Evolutionary conservation across 345 rosid species (phyloP).

Genomic region (Eucalyptus dawsonii): DNA sequence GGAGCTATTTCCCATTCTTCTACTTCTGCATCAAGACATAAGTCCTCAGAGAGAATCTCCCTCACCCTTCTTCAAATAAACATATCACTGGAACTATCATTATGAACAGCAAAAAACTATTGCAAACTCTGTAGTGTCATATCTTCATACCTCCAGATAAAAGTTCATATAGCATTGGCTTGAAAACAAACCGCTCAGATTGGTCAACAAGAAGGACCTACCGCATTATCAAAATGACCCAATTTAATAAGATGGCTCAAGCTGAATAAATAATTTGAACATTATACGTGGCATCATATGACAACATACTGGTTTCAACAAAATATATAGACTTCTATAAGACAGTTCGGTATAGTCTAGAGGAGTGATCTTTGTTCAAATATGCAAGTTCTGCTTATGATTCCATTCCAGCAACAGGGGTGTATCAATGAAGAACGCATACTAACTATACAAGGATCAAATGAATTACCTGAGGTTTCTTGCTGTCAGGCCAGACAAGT

Average conservation of each 20-base stretch:
- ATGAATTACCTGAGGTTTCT: conserved; percentile 53
- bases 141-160: conserved; percentile 61
- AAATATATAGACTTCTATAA: neutral
- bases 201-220: conserved; percentile 83
- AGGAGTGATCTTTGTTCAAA: neutral
- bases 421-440: neutral
- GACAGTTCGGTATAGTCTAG: neutral
- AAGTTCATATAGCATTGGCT: conserved; percentile 92
- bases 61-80: neutral
- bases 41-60: neutral
- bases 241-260: neutral
- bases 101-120: neutral
- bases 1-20: conserved; percentile 99
- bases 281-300: neutral
- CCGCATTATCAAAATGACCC: neutral
- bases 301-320: neutral
- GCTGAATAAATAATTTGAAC: neutral
- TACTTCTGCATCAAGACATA: conserved; percentile 43
- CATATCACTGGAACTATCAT: neutral
- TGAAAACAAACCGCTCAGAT: conserved; percentile 84
- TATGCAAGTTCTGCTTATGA: neutral
- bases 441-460: neutral
- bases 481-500: conserved; percentile 67
- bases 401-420: neutral
- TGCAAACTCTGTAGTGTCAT: neutral